Evolutionary conservation across 306 rosid genomes (phyloP), one percentile per base, ranked within the genome.

Genomic region (Pterocarpus macrocarpus): DNA sequence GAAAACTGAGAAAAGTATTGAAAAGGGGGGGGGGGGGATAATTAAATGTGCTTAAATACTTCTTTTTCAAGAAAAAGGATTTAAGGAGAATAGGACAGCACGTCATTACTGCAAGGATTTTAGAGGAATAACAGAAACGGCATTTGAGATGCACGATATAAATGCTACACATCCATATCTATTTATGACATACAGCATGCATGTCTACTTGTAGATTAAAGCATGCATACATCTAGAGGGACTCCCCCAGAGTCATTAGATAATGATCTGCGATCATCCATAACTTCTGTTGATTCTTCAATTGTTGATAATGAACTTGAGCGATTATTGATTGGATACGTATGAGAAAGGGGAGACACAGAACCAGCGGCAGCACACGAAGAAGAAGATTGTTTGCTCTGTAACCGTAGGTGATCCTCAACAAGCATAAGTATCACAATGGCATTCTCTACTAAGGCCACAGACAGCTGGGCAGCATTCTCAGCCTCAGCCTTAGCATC

Each of bases 371-470:
- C n/a, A 83, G 86, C 76, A 75, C 56, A 85, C 41, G 91, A 87
- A 85, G 94, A 87, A 85, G 94, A 86, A 53, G 86, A 91, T 63
- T 86, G 87, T 82, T 90, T 95, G 85, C 97, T 85, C 73, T 93
- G 99, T 78, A 90, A 76, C 65, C 99, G 94, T 82, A 95, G 87
- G 90, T 95, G 99, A 88, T 95, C 99, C 97, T 95, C 99, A 69
- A 92, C 99, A 75, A 95, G 99, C 99, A 95, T 95, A 80, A 95
- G 90, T 83, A 90, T 93, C 82, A 95, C 99, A 79, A 95, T 95
- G 56, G 99, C 96, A 88, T 95, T 95, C 90, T 95, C 99, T 56
- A 95, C 99, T 71, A 95, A 87, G 73, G 99, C 97, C 77, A 95
- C 99, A 47, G 99, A 95, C 82, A 93, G 94, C 75, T 95, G 99